Percentiles rank a stretch among this genome's conserved stretches.
Evolutionary conservation across 441 rosid genomes (phyloP).

Genomic region (Jatropha podagrica): DNA sequence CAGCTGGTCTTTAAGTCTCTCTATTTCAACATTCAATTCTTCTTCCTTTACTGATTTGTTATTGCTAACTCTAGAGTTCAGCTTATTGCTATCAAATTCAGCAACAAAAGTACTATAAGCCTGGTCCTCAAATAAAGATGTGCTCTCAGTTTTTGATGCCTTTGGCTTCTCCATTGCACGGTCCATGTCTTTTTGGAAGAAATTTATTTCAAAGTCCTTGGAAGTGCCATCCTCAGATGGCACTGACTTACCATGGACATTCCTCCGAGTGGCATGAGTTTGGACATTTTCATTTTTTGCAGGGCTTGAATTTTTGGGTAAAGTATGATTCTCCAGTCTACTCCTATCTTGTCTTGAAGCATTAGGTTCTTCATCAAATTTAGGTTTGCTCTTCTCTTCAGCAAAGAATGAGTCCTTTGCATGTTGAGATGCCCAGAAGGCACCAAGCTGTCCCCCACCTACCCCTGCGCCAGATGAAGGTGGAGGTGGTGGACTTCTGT

Average conservation of each 20-base stretch:
- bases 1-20: slow-evolving; percentile 71
- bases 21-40: slow-evolving; percentile 62
- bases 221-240: slow-evolving; percentile 37
- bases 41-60: slow-evolving; percentile 46
- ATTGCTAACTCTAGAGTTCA: slow-evolving; percentile 35
- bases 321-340: slow-evolving; percentile 39
- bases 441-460: slow-evolving; percentile 68
- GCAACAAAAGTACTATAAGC: slow-evolving; percentile 75
- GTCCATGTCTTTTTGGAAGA: slow-evolving; percentile 42
- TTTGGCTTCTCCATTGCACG: slow-evolving; percentile 42
- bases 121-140: slow-evolving; percentile 46
- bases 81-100: slow-evolving; percentile 74
- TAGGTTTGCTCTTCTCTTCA: slow-evolving; percentile 55
- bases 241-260: slow-evolving; percentile 32
- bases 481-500: slow-evolving; percentile 74
- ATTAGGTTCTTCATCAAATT: slow-evolving; percentile 61
- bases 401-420: slow-evolving; percentile 52
- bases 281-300: slow-evolving; percentile 45
- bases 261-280: slow-evolving; percentile 37
- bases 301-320: slow-evolving; percentile 40
- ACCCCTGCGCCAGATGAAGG: slow-evolving; percentile 52
- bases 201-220: slow-evolving; percentile 55
- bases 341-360: slow-evolving; percentile 43
- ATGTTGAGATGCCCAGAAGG: slow-evolving; percentile 90
- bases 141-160: slow-evolving; percentile 40